phyloP scores from a whole-genome alignment of 1,284 basidiomycete species.

The Waitea zeae region DNA sequence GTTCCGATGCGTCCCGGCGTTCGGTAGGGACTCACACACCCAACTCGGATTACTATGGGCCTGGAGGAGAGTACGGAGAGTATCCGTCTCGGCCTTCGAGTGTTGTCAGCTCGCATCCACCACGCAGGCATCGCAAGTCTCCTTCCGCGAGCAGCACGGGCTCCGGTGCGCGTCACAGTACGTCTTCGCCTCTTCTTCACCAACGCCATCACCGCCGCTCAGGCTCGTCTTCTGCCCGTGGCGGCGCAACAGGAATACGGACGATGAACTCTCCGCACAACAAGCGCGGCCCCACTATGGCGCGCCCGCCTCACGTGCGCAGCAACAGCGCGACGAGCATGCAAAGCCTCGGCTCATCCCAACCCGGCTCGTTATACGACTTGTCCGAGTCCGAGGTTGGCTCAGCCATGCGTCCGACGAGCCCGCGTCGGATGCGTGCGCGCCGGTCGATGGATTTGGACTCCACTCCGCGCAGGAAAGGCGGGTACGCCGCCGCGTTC shows the following conservation, averaged over 20 bases:
- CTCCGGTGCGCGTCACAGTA: too few relatives aligned
- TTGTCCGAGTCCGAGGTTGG: slow-evolving; percentile 46
- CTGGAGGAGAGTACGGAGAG: slow-evolving; percentile 58
- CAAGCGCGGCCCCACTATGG: slow-evolving; percentile 38
- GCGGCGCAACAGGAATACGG: slow-evolving; percentile 55
- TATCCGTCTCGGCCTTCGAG: slow-evolving; percentile 59
- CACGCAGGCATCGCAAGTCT: slow-evolving; percentile 49
- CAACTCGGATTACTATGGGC: too few relatives aligned
- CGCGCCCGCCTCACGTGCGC: slow-evolving; percentile 32
- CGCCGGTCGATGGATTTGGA: slow-evolving; percentile 28
- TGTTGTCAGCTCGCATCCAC: slow-evolving; percentile 26
- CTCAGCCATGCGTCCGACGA: slow-evolving; percentile 25
- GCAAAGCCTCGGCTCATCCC: slow-evolving; percentile 52
- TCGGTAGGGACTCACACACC: slow-evolving; percentile 63
- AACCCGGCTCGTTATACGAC: slow-evolving; percentile 61
- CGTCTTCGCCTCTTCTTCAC: too few relatives aligned
- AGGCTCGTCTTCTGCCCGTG: slow-evolving; percentile 59
- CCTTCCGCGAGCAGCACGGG: slow-evolving; percentile 61
- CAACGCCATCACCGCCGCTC: slow-evolving; percentile 46
- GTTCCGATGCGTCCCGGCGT: slow-evolving; percentile 30
- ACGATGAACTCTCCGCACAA: too few relatives aligned
- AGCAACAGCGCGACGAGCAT: slow-evolving; percentile 61
- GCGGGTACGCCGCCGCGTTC: slow-evolving; percentile 59
- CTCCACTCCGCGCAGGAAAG: slow-evolving; percentile 23
- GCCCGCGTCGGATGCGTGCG: slow-evolving; percentile 30